These are phyloP conservation scores for Trypanosomatidae sp. DNA, from an alignment of 208 protist genomes.

Conservation along the genomic window DNA sequence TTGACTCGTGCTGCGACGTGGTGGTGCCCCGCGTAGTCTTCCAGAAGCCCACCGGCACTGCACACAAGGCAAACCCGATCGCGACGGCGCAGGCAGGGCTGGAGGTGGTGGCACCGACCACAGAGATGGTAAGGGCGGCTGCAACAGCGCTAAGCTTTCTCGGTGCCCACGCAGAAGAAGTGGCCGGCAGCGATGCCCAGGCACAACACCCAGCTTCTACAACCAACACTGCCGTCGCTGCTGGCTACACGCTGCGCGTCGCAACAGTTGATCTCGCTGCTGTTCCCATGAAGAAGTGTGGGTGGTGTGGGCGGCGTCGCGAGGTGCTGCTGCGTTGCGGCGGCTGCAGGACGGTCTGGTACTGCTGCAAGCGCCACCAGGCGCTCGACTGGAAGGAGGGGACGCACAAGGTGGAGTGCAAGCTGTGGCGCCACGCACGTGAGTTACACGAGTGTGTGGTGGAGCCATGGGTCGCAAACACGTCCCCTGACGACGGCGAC, in stretches of 20 bases:
- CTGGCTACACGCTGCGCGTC: constrained; percentile 28
- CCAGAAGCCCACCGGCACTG: constrained; percentile 46
- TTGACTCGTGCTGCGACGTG: constrained; percentile 55
- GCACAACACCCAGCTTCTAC: neutral
- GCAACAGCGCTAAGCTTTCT: constrained; percentile 42
- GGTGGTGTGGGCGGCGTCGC: constrained; percentile 69
- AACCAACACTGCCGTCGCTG: neutral
- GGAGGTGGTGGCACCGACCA: constrained; percentile 29
- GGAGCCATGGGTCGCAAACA: constrained; percentile 14
- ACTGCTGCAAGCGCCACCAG: constrained; percentile 81
- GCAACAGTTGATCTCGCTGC: constrained; percentile 11
- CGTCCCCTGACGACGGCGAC: neutral
- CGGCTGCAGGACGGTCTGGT: constrained; percentile 65
- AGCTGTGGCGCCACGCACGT: constrained; percentile 42
- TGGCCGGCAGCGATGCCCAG: neutral
- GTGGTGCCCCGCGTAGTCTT: constrained; percentile 66
- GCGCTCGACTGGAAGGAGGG: constrained; percentile 69
- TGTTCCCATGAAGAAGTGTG: constrained; percentile 30
- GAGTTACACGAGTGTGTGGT: constrained; percentile 45
- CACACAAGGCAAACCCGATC: constrained; percentile 61
- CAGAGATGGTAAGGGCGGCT: constrained; percentile 38
- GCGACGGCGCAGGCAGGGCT: constrained; percentile 41
- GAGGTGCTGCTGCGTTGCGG: constrained; percentile 68
- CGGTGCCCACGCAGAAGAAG: constrained; percentile 27
- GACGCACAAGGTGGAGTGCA: constrained; percentile 55